Conservation (phyloP, 306 rosid species). For the Vigna mungo region DNA sequence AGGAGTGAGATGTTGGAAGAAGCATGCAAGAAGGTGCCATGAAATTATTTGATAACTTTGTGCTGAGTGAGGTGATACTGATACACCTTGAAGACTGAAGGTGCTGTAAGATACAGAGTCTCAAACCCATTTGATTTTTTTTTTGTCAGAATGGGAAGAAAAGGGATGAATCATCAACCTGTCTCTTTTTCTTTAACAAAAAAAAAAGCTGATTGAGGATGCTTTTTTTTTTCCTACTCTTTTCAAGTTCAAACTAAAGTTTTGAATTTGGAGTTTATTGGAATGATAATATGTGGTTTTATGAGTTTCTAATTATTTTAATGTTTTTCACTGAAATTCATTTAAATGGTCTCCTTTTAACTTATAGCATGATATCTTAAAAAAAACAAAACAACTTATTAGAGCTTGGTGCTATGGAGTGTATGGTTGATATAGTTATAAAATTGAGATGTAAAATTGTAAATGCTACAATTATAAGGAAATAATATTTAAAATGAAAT, state of each 20-base stretch:
- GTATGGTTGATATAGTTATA: too few relatives aligned
- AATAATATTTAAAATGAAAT: background rate
- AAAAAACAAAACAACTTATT: background rate
- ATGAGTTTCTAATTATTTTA: background rate
- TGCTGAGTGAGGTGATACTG: constrained; percentile 27
- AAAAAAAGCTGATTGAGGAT: background rate
- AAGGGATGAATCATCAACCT: constrained; percentile 39
- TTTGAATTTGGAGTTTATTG: background rate
- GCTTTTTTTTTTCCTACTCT: background rate
- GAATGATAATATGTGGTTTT: background rate
- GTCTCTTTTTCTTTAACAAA: background rate
- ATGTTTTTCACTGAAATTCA: background rate
- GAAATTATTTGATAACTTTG: constrained; percentile 21
- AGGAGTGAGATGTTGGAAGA: constrained; percentile 36
- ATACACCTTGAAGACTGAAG: constrained; percentile 23
- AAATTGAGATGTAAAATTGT: too few relatives aligned
- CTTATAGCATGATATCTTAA: background rate
- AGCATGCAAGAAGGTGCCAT: constrained; percentile 33
- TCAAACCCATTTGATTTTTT: constrained; percentile 42
- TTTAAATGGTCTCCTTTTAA: background rate
- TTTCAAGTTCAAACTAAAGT: constrained; percentile 22
- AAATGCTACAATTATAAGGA: background rate
- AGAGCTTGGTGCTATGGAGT: background rate
- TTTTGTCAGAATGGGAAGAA: constrained; percentile 46
- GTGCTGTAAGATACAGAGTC: constrained; percentile 25